Evolutionary conservation across 2,329 filamentous ascomycete genomes (phyloP), one percentile per base, ranked within the genome.

Genomic region (Apiospora saccharicola): DNA sequence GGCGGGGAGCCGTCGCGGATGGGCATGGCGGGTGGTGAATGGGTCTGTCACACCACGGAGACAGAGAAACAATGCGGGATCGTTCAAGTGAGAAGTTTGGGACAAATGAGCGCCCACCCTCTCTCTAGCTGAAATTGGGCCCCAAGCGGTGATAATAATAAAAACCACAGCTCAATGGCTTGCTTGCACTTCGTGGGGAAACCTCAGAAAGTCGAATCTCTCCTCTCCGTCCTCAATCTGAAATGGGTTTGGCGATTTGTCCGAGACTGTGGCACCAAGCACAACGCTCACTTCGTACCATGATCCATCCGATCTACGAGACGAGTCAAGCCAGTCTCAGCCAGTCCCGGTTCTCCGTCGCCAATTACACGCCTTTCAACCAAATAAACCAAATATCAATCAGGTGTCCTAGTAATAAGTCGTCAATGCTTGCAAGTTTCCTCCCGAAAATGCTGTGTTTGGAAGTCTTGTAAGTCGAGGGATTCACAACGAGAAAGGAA

Each of bases 1-100:
- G 57, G 57, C 57, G 57, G 57, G 8, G 57, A 64, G 57, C 57
- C 57, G 30, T n/a, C 8, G 34, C 57, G 57, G 57, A 64, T 64
- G 34, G 57, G 57, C 57, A 64, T 64, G 34, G 34, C n/a, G 19
- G 34, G 19, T 6, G 34, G 34, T 6, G 57, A 19, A 64, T n/a
- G 57, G 34, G n/a, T 41, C 19, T 41, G 57, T 64, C 30, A 64
- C 22, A n/a, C 30, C 53, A 41, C 7, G 34, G 10, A 41, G 34
- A 64, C 19, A 34, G 16, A 22, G 57, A 13, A 30, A 41, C 34
- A 14, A 64, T 41, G 57, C 53, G 53, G 30, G 19, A 37, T 37
- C n/a, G 30, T 37, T 26, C 7, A 34, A 19, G 13, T 24, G 49
- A 24, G 26, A 34, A 22, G 51, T 19, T 22, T 6, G 26, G 51